Base-by-base conservation (phyloP, 176 grass and related monocot genomes). In the Aechmea fasciata region DNA sequence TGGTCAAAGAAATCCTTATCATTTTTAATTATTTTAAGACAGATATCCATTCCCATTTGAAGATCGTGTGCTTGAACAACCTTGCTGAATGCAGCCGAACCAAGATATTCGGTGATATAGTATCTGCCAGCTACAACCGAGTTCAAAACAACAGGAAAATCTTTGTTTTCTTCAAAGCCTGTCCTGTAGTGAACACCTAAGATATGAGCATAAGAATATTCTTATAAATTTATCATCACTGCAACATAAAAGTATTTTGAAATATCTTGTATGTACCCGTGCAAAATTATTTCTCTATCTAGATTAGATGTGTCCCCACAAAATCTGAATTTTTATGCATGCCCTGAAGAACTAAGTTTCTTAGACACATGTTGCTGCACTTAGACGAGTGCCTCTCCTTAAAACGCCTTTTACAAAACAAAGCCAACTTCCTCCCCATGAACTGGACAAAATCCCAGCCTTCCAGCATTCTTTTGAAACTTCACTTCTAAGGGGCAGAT, bases 1-100 rank as follows among this genome's bases (percentile, higher is more conserved):
- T 94, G 95, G 53, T 99, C 95, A 67, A 99, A 90, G 78, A 93
- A 99, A 80, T 99, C 94, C 82, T 99, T 99, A 67, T 93, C 82
- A 69, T 93, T 99, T 76, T 93, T 99, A 26, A 94, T 99, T 87
- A 99, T 99, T 75, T 99, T 99, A 66, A 99, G 87, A 57, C 95
- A 99, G 61, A 99, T 84, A 75, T 90, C 84, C 14, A 52, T 90
- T 73, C 89, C 87, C 12, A 80, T 90, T 53, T 73, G 72, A 80
- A 99, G 82, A 84, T 99, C 95, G 71, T 86, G 90, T 75, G 95
- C 95, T 82, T 99, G 90, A 47, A 88, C 90, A 79, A 94, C 95
- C 72, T 88, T 90, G 66, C 95, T 99, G 77, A 94, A 99, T 80
- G 95, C 95, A 62, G 95, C 95, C 1, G 87, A 99, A 63, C 95